Evolutionary conservation across 345 rosid species (phyloP), one percentile per base, ranked within the genome.

Genomic region (Citropsis articulata): DNA sequence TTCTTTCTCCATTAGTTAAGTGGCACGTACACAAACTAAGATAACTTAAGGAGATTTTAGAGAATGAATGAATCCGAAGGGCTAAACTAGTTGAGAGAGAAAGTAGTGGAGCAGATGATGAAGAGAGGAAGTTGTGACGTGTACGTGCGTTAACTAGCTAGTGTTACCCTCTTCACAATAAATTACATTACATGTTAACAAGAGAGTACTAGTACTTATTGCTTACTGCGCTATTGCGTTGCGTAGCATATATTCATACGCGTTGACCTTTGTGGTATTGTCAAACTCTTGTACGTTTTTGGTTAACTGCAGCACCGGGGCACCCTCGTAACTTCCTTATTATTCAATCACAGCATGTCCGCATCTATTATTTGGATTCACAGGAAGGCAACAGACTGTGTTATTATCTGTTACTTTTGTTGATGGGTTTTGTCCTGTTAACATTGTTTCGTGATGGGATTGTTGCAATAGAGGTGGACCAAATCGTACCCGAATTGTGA

Each of bases 61-160:
- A 69, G 77, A 48, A 69, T 8, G 55, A 45, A 9, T 76, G 56
- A 63, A 28, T 21, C 25, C 33, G 42, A 65, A 72, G 42, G 79
- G 33, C 16, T 42, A 10, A 42, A 42, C 0, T 10, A 42, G 48
- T 42, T 42, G 16, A 42, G 10, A 40, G 48, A 42, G 48, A 42
- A 18, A 45, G 50, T 83, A 81, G 87, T 87, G 88, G 94, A 89
- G 88, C 78, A 83, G 50, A 45, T 45, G 93, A 88, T 83, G 87
- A 56, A 53, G 33, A 56, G 73, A 38, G 67, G 73, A 76, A 71
- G 66, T 78, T 75, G 82, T 83, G 81, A 80, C 66, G 80, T 84
- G n/a, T 75, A 57, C 42, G 72, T 68, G 82, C 56, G 75, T 63
- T 45, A 45, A 45, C 3, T 13, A 45, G 50, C 1, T 45, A 13